These are phyloP conservation scores for Calonectria crousiana DNA, from an alignment of 2,329 filamentous ascomycete genomes.

Conservation along the genomic window DNA sequence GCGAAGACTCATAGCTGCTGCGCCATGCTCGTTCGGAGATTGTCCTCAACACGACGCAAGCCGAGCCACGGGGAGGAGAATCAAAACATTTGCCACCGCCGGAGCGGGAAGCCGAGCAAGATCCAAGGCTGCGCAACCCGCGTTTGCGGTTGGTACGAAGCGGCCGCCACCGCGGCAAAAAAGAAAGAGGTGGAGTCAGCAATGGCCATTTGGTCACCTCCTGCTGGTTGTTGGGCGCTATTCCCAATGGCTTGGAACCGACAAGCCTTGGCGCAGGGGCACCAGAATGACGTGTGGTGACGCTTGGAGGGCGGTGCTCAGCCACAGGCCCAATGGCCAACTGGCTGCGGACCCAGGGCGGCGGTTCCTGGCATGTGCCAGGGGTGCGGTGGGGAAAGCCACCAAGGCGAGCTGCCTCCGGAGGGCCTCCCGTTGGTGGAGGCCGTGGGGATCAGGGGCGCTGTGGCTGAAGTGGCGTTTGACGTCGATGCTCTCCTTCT, in stretches of 20 bases:
- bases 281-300: constrained; percentile 10
- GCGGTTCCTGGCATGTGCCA: neutral
- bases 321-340: constrained; percentile 11
- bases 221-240: neutral
- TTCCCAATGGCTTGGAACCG: neutral
- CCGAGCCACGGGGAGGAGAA: neutral
- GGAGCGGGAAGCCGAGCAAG: neutral
- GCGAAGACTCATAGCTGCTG: constrained; percentile 12
- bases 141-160: neutral
- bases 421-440: constrained; percentile 19
- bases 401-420: constrained; percentile 1
- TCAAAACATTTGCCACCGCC: neutral
- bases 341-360: neutral
- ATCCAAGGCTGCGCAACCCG: neutral
- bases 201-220: neutral
- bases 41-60: neutral
- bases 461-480: constrained; percentile 17
- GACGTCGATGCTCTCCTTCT: neutral
- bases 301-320: constrained; percentile 13
- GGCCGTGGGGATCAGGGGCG: neutral
- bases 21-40: constrained; percentile 20
- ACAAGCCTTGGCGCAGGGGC: neutral
- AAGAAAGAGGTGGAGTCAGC: neutral
- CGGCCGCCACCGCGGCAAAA: neutral
- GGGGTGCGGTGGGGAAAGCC: neutral